phyloP scores from a whole-genome alignment of 371 early-diverging fungal species.

The Blastocladiella emersonii region DNA sequence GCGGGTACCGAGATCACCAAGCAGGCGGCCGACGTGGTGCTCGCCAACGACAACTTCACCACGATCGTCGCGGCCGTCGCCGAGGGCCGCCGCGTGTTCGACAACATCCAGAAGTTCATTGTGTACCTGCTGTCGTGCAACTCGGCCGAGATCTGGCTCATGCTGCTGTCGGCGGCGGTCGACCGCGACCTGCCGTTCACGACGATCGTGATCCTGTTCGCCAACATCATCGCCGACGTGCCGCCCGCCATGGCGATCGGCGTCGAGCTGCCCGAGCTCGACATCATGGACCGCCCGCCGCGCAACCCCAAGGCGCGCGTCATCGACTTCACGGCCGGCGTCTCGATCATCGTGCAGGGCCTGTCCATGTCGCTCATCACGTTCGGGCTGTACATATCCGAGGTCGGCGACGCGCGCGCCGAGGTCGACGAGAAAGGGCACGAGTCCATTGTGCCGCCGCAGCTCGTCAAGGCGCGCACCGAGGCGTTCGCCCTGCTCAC shows the following conservation, averaged over 20 bases:
- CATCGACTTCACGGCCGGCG: constrained; percentile 14
- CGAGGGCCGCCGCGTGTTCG: constrained; percentile 75
- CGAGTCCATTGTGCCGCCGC: background rate
- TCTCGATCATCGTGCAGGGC: constrained; percentile 7
- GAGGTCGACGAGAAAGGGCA: background rate
- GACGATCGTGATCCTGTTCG: constrained; percentile 58
- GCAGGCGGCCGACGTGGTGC: constrained; percentile 78
- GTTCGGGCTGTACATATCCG: background rate
- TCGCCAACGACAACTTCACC: constrained; percentile 75
- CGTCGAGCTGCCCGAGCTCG: constrained; percentile 63
- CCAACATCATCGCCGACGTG: constrained; percentile 59
- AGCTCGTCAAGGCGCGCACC: background rate
- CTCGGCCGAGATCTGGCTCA: constrained; percentile 37
- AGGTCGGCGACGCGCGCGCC: background rate
- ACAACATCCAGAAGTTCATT: constrained; percentile 84
- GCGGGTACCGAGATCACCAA: constrained; percentile 84
- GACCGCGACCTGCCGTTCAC: constrained; percentile 33
- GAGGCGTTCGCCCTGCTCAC: constrained; percentile 54
- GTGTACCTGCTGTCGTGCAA: constrained; percentile 81
- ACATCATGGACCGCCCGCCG: constrained; percentile 71
- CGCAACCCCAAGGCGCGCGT: constrained; percentile 35
- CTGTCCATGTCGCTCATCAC: constrained; percentile 1
- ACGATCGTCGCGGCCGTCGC: constrained; percentile 69
- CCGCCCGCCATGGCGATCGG: constrained; percentile 78
- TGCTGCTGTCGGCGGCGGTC: constrained; percentile 12